Percentiles rank a stretch among this genome's conserved stretches.
phyloP scores from a whole-genome alignment of 2,329 filamentous ascomycete genomes.

The Colletotrichum siamense region DNA sequence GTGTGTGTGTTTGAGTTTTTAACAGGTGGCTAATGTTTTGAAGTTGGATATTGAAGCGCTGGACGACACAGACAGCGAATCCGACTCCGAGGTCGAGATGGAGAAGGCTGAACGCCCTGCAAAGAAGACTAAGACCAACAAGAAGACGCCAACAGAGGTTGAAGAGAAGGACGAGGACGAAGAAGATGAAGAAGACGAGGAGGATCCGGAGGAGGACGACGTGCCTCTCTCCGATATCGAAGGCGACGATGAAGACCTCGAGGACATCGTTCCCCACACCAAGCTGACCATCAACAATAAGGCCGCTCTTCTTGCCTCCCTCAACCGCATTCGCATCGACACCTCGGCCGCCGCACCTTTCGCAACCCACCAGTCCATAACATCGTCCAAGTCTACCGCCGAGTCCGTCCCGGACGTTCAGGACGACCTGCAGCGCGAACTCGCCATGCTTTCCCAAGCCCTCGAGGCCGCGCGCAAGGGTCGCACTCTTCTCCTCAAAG shows the following conservation, averaged over 20 bases:
- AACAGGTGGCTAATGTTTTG: conserved; percentile 10
- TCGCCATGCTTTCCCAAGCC: conserved; percentile 91
- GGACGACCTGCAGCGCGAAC: conserved; percentile 90
- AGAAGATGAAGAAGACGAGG: conserved; percentile 48
- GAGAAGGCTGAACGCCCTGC: conserved; percentile 68
- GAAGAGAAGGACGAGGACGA: conserved; percentile 54
- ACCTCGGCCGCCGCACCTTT: conserved; percentile 75
- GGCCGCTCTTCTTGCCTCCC: conserved; percentile 78
- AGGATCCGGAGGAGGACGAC: conserved; percentile 81
- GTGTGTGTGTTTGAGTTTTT: neutral
- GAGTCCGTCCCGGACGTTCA: conserved; percentile 79
- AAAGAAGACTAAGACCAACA: conserved; percentile 48
- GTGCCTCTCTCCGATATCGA: conserved; percentile 90
- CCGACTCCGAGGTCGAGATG: conserved; percentile 78
- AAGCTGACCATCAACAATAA: conserved; percentile 98
- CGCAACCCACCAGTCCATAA: conserved; percentile 80
- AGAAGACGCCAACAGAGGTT: conserved; percentile 32
- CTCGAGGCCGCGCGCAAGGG: conserved; percentile 79
- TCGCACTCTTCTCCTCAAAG: conserved; percentile 77
- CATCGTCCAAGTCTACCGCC: conserved; percentile 68
- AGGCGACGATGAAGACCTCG: conserved; percentile 77
- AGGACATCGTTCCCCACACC: conserved; percentile 88
- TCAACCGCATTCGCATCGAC: conserved; percentile 79
- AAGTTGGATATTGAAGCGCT: conserved; percentile 61
- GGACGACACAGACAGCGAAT: conserved; percentile 64